Evolutionary conservation across 495 filamentous ascomycete genomes (phyloP).

Genomic region (Pseudomonodictys pantanalensis): DNA sequence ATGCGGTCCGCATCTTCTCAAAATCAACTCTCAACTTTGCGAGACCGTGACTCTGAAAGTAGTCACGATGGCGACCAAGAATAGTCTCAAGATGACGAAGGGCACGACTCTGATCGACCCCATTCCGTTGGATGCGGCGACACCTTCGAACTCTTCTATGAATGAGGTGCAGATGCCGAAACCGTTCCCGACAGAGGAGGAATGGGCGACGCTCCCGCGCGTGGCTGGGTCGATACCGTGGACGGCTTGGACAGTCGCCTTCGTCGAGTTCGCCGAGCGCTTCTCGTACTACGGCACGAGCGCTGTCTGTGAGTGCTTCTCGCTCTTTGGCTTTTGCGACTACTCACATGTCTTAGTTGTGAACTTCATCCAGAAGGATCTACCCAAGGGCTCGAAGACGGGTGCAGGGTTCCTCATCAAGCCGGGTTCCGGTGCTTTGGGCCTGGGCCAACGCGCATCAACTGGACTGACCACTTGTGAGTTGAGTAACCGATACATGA

Average conservation of each 20-base stretch:
- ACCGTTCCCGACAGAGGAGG: slow-evolving; percentile 56
- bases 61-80: no score
- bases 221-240: slow-evolving; percentile 62
- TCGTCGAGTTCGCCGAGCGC: slow-evolving; percentile 72
- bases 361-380: slow-evolving; percentile 64
- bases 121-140: not conserved
- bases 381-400: slow-evolving; percentile 55
- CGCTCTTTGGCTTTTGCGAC: not conserved
- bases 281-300: slow-evolving; percentile 77
- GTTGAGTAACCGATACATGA: not conserved
- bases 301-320: slow-evolving; percentile 24
- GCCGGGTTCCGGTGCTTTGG: slow-evolving; percentile 55
- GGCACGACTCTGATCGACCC: no score
- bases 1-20: no score
- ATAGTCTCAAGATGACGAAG: no score
- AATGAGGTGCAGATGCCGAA: not conserved
- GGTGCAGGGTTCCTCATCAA: slow-evolving; percentile 52
- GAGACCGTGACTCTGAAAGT: no score
- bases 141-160: not conserved
- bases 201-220: slow-evolving; percentile 59
- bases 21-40: no score
- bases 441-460: slow-evolving; percentile 64
- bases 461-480: slow-evolving; percentile 58
- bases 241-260: slow-evolving; percentile 63
- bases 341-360: slow-evolving; percentile 37